A percentile compares a stretch with the other conserved stretches of the same genome.
Conservation (phyloP, 164 flowering plant species). For the Vitis rupestris region DNA sequence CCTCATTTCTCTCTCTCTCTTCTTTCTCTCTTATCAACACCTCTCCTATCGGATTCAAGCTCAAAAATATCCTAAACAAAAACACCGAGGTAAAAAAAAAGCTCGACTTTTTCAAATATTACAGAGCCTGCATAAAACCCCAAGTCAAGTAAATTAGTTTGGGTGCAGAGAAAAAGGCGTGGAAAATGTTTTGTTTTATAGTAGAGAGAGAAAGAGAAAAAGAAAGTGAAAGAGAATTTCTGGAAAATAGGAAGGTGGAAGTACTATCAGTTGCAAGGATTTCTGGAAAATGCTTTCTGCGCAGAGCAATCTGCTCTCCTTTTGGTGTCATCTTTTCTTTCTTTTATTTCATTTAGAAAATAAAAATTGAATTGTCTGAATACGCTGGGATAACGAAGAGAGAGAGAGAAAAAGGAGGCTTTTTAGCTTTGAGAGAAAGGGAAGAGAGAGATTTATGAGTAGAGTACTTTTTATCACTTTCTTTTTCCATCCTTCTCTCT, state of each 20-base stretch:
- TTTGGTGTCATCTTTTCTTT: conserved; percentile 16
- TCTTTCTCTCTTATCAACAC: conserved; percentile 5
- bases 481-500: neutral
- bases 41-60: conserved; percentile 6
- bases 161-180: neutral
- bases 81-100: neutral
- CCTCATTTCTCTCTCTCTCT: conserved; percentile 7
- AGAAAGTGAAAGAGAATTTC: conserved; percentile 22
- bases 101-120: conserved; percentile 2
- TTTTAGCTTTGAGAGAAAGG: conserved; percentile 8
- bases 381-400: conserved; percentile 7
- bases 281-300: conserved; percentile 48
- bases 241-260: conserved; percentile 27
- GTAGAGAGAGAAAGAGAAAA: neutral
- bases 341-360: neutral
- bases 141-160: conserved; percentile 1
- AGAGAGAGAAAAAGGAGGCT: neutral
- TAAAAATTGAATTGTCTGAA: neutral
- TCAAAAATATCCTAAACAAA: neutral
- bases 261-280: conserved; percentile 37
- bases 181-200: neutral
- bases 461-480: neutral
- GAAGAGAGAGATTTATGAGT: conserved; percentile 12
- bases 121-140: neutral
- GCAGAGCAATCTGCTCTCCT: conserved; percentile 27